Conservation (phyloP, 306 rosid species). For the Medicago arabica region DNA sequence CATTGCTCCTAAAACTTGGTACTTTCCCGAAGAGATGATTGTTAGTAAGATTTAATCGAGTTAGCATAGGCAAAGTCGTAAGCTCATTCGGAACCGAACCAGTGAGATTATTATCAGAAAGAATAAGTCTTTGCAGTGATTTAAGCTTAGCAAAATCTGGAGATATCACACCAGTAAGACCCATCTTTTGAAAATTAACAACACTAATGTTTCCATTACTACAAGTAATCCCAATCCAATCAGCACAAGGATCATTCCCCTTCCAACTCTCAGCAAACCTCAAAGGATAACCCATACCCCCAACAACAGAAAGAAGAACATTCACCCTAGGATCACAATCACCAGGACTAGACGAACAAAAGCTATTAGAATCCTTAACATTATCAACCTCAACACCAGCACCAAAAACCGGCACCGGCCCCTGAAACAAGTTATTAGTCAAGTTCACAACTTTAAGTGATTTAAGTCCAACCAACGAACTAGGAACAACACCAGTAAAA, state of each 20-base stretch:
- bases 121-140: slow-evolving; percentile 63
- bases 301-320: slow-evolving; percentile 58
- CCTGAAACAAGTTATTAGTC: slow-evolving; percentile 79
- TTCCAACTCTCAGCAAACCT: slow-evolving; percentile 78
- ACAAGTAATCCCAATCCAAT: slow-evolving; percentile 83
- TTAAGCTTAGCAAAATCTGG: slow-evolving; percentile 61
- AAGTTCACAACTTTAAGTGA: slow-evolving; percentile 68
- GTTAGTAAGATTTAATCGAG: slow-evolving; percentile 64
- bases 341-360: slow-evolving; percentile 69
- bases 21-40: slow-evolving; percentile 69
- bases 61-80: slow-evolving; percentile 62
- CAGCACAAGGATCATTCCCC: slow-evolving; percentile 74
- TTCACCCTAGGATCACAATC: slow-evolving; percentile 66
- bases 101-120: slow-evolving; percentile 75
- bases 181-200: slow-evolving; percentile 79
- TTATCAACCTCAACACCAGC: slow-evolving; percentile 65
- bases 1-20: slow-evolving; percentile 66
- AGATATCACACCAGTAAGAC: slow-evolving; percentile 71
- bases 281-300: slow-evolving; percentile 68
- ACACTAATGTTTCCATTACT: slow-evolving; percentile 60
- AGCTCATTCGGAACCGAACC: slow-evolving; percentile 70
- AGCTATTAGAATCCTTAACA: slow-evolving; percentile 62
- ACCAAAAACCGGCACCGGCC: slow-evolving; percentile 66
- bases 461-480: slow-evolving; percentile 57
- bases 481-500: slow-evolving; percentile 74